Evolutionary conservation across 495 filamentous ascomycete species (phyloP), one percentile per base, ranked within the genome.

Genomic region (Astrocystis sublimbata): DNA sequence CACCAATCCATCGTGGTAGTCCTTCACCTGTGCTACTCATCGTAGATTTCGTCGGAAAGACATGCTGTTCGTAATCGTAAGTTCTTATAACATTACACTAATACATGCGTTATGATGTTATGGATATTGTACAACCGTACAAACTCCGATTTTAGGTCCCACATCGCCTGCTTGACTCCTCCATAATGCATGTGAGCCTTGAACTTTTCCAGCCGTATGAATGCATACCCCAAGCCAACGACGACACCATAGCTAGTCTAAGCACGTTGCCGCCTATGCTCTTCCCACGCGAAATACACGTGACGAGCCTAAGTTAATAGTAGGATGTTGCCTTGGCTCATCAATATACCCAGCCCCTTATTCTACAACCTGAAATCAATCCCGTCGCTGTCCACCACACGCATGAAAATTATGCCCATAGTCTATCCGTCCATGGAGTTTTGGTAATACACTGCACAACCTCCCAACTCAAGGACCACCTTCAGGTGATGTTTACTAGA

Each of bases 361-460:
- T 35, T 42, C 30, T 43, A 49, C 60, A 49, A n/a, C n/a, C 51
- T 46, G 36, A 58, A 63, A 58, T 58, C 61, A 52, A 56, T 36
- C 53, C 53, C 31, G n/a, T 45, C 12, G 59, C 35, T 52, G 45
- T 45, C 35, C 45, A 43, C 24, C 31, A 54, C 43, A 30, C 42
- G 41, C 42, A 33, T 30, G 24, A 78, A 77, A 60, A 77, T 79
- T 31, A 86, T 61, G 6, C 71, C 68, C 58, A 85, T 75, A 31
- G 41, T 33, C 53, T 21, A 41, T 60, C 15, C 31, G 3, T 46
- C 63, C 26, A 13, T 38, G 41, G 30, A 12, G 33, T 21, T 35
- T 30, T n/a, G 23, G 41, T 8, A 49, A 10, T 51, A 24, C 51
- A 41, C 21, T 57, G 40, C 21, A 23, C 30, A 30, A 56, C 30